phyloP scores from a whole-genome alignment of 345 rosid genomes.

The Ceriops decandra region DNA sequence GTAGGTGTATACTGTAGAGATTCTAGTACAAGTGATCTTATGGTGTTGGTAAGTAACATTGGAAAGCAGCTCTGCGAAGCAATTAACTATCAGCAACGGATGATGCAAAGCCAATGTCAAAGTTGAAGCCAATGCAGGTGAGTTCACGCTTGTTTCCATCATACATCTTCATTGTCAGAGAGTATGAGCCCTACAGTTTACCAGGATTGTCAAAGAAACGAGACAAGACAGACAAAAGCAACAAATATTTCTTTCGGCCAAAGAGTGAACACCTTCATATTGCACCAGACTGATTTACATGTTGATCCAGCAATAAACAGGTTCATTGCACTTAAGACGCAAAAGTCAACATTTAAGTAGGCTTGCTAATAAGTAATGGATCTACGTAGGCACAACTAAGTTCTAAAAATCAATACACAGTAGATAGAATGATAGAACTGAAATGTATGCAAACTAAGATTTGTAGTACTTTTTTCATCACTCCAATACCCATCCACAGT shows the following conservation, averaged over 20 bases:
- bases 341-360: too few species aligned
- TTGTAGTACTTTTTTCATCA: too few species aligned
- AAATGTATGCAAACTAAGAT: too few species aligned
- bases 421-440: too few species aligned
- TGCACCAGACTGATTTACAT: background rate
- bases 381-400: too few species aligned
- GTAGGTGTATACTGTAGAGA: constrained; percentile 6
- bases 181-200: constrained; percentile 67
- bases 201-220: background rate
- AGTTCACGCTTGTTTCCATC: constrained; percentile 45
- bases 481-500: background rate
- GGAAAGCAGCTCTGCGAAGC: constrained; percentile 6
- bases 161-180: constrained; percentile 83
- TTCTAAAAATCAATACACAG: too few species aligned
- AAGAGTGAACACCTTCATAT: background rate
- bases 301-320: too few species aligned
- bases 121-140: constrained; percentile 77
- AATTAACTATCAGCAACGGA: constrained; percentile 53
- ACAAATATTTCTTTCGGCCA: background rate
- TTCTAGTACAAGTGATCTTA: constrained; percentile 14
- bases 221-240: background rate
- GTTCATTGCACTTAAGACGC: too few species aligned
- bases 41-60: background rate
- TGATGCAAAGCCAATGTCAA: constrained; percentile 60
- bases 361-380: too few species aligned